Percentiles rank a stretch among this genome's conserved stretches.
Conservation (phyloP, 2,329 filamentous ascomycete species). For the Didymella lethalis region DNA sequence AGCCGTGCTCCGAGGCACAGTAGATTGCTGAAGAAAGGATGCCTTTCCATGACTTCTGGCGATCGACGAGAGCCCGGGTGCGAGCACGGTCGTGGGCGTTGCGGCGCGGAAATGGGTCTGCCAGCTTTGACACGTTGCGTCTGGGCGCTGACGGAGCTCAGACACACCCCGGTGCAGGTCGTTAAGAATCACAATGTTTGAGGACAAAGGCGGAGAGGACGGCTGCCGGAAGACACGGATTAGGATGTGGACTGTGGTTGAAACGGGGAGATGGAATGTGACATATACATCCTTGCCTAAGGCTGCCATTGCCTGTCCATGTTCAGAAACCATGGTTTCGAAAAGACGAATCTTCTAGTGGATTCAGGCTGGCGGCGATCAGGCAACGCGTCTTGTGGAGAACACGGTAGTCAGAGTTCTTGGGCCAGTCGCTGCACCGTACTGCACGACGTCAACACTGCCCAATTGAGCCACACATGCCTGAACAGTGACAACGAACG, state of each 20-base stretch:
- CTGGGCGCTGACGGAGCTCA: conserved; percentile 51
- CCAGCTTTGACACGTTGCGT: conserved; percentile 13
- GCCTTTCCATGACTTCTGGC: conserved; percentile 46
- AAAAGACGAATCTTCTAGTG: neutral
- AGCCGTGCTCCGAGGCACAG: conserved; percentile 51
- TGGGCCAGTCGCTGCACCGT: conserved; percentile 7
- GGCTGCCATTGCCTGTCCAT: neutral
- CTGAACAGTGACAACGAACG: conserved; percentile 4
- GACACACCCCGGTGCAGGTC: conserved; percentile 50
- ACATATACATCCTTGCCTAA: conserved; percentile 6
- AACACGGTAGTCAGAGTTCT: neutral
- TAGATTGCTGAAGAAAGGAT: conserved; percentile 68
- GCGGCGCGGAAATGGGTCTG: conserved; percentile 1
- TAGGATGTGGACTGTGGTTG: conserved; percentile 50
- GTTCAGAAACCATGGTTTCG: neutral
- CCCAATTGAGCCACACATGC: conserved; percentile 4
- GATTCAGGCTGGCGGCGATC: conserved; percentile 4
- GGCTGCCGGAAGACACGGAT: conserved; percentile 71
- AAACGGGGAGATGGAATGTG: conserved; percentile 9
- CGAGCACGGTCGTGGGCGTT: conserved; percentile 63
- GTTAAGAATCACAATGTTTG: conserved; percentile 52
- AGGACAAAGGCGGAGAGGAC: conserved; percentile 63
- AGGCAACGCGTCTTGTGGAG: conserved; percentile 5
- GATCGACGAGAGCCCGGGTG: conserved; percentile 70
- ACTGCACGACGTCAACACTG: conserved; percentile 13